Conservation (phyloP, 352 stramenopile genomes). For the Phytophthora agathidicida region DNA sequence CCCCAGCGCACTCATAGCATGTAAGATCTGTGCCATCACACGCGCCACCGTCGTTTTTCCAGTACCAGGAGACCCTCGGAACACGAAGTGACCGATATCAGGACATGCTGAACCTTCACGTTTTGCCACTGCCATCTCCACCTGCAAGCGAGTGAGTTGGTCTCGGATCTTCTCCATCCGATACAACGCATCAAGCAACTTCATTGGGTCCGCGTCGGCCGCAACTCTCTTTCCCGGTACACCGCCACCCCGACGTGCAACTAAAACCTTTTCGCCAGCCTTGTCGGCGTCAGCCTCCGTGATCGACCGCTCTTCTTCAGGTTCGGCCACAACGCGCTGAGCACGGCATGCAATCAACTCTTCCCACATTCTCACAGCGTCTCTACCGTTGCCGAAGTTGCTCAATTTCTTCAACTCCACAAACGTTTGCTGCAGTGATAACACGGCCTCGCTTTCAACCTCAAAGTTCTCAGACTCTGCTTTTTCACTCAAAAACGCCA, state of each 20-base stretch:
- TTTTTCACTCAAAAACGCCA: constrained; percentile 63
- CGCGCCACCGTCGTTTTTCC: constrained; percentile 93
- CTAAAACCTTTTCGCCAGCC: constrained; percentile 38
- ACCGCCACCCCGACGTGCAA: constrained; percentile 31
- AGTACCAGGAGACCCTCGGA: constrained; percentile 88
- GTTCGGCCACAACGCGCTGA: constrained; percentile 53
- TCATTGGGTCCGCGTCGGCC: constrained; percentile 50
- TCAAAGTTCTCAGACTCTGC: constrained; percentile 74
- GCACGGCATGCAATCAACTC: constrained; percentile 37
- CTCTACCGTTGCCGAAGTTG: constrained; percentile 92
- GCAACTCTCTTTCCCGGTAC: constrained; percentile 49
- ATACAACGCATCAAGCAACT: constrained; percentile 61
- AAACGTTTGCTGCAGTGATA: constrained; percentile 62
- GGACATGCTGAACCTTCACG: constrained; percentile 62
- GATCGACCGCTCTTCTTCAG: constrained; percentile 61
- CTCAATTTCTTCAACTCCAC: constrained; percentile 66
- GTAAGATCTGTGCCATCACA: constrained; percentile 93
- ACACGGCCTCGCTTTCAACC: constrained; percentile 64
- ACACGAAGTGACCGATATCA: constrained; percentile 86
- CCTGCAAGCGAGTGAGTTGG: constrained; percentile 58
- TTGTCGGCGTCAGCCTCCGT: constrained; percentile 47
- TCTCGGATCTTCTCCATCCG: constrained; percentile 65
- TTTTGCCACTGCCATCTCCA: constrained; percentile 63
- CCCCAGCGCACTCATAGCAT: constrained; percentile 91
- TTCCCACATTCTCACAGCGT: constrained; percentile 81